Evolutionary conservation across 208 protist genomes (phyloP), one percentile per base, ranked within the genome.

Genomic region (Leptomonas pyrrhocoris): DNA sequence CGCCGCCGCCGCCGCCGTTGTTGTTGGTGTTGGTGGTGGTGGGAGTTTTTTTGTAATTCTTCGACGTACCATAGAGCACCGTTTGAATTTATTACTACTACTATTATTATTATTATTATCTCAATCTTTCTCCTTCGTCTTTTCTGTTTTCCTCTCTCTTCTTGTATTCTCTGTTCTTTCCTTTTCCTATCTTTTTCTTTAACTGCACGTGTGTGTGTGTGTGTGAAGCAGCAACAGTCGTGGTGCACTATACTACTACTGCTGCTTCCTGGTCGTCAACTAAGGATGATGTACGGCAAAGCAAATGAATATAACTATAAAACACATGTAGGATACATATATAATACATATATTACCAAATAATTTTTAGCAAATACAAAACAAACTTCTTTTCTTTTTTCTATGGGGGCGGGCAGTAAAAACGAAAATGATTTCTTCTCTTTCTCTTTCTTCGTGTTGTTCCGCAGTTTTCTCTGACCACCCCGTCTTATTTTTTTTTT

Each of bases 361-460:
- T 42, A 8, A 1, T 7, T 50, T 50, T 50, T 50, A 23, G 21
- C 45, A 23, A 8, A 18, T 7, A 23, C 9, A 42, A 42, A 13
- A 13, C 45, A 50, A 50, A 55, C 12, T 54, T 21, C 56, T 55
- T 62, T 57, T 56, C 43, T 46, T 46, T 71, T 62, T 63, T 8
- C 54, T 70, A 18, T 38, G n/a, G n/a, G n/a, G n/a, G n/a, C n/a
- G n/a, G n/a, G n/a, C n/a, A n/a, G n/a, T n/a, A n/a, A n/a, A n/a
- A n/a, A n/a, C n/a, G n/a, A n/a, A n/a, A n/a, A n/a, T n/a, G n/a
- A n/a, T n/a, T n/a, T n/a, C n/a, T n/a, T n/a, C n/a, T n/a, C n/a
- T n/a, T n/a, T n/a, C n/a, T n/a, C n/a, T n/a, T n/a, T n/a, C n/a
- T n/a, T n/a, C n/a, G n/a, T n/a, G n/a, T n/a, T n/a, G n/a, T n/a